Conservation (phyloP, 768 basidiomycete species). For the Piloderma croceum region DNA sequence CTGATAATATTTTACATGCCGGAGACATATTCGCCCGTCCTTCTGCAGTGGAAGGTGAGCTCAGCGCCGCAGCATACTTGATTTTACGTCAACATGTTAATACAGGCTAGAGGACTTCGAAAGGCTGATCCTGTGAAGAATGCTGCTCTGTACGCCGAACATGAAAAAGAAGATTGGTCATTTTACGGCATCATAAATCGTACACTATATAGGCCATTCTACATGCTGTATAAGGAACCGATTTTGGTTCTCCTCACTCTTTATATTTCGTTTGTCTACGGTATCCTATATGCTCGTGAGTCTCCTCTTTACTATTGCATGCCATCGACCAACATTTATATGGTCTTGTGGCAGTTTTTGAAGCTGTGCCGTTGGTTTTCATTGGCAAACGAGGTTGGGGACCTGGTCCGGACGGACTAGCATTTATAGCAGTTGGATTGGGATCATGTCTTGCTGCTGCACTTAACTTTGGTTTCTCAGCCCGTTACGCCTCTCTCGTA, state of each 20-base stretch:
- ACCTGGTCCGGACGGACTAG: slow-evolving; percentile 29
- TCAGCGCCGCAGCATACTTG: neutral
- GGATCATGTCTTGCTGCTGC: slow-evolving; percentile 28
- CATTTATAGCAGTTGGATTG: slow-evolving; percentile 36
- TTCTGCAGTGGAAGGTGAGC: slow-evolving; percentile 42
- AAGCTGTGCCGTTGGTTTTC: slow-evolving; percentile 35
- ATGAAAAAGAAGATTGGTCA: slow-evolving; percentile 56
- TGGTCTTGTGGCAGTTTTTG: slow-evolving; percentile 24
- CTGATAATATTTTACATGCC: slow-evolving; percentile 45
- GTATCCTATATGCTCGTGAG: slow-evolving; percentile 53
- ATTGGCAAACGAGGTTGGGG: slow-evolving; percentile 31
- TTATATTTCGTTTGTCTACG: slow-evolving; percentile 58
- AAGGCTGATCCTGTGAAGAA: slow-evolving; percentile 42
- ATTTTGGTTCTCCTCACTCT: slow-evolving; percentile 58
- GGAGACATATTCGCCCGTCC: slow-evolving; percentile 63
- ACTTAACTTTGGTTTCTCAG: slow-evolving; percentile 18
- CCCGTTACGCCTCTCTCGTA: slow-evolving; percentile 28
- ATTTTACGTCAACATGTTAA: slow-evolving; percentile 7
- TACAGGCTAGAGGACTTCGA: slow-evolving; percentile 39
- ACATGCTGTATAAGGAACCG: slow-evolving; percentile 57
- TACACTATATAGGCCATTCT: slow-evolving; percentile 54
- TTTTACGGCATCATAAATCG: slow-evolving; percentile 43
- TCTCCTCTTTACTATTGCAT: slow-evolving; percentile 12
- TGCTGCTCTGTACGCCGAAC: slow-evolving; percentile 47
- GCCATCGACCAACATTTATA: neutral